Percentiles rank a stretch among this genome's conserved stretches.
These are phyloP conservation scores for Aspergillus floridensis DNA, from an alignment of 2,329 filamentous ascomycete species.

Conservation along the genomic window DNA sequence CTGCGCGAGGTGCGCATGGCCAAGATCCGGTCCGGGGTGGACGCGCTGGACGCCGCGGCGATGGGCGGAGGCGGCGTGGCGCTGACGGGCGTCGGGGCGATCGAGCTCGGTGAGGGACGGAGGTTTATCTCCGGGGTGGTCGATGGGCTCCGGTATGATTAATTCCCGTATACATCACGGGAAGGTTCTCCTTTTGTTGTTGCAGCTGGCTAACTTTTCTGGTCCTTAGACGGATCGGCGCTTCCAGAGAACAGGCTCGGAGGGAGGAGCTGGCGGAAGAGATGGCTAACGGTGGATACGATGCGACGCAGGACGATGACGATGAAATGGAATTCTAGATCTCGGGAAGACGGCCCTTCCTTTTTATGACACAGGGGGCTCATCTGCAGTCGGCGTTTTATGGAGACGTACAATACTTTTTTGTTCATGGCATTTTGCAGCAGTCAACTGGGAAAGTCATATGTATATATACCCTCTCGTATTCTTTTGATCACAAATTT, in stretches of 20 bases:
- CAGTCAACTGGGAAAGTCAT: slow-evolving; percentile 21
- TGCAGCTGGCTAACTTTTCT: slow-evolving; percentile 1
- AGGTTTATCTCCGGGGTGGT: slow-evolving; percentile 82
- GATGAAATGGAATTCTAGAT: slow-evolving; percentile 56
- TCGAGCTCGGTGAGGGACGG: slow-evolving; percentile 87
- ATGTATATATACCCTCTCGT: slow-evolving; percentile 40
- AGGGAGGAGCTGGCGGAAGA: slow-evolving; percentile 74
- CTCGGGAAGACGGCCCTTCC: not conserved
- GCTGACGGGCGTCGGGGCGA: slow-evolving; percentile 78
- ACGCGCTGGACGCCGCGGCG: slow-evolving; percentile 59
- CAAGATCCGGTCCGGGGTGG: slow-evolving; percentile 76
- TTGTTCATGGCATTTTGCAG: not conserved
- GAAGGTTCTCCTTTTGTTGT: not conserved
- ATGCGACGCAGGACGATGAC: slow-evolving; percentile 48
- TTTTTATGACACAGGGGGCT: slow-evolving; percentile 7
- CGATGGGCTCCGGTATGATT: slow-evolving; percentile 66
- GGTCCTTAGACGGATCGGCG: slow-evolving; percentile 66
- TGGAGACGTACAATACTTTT: slow-evolving; percentile 20
- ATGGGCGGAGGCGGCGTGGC: slow-evolving; percentile 63
- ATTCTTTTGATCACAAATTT: slow-evolving; percentile 10
- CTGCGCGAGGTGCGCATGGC: slow-evolving; percentile 83
- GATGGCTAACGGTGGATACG: slow-evolving; percentile 52
- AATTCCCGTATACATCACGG: no score
- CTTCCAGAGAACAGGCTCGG: slow-evolving; percentile 72
- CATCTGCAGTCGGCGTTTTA: slow-evolving; percentile 25